Evolutionary conservation across 2,329 filamentous ascomycete species (phyloP), one percentile per base, ranked within the genome.

Genomic region (Talaromyces piceae): DNA sequence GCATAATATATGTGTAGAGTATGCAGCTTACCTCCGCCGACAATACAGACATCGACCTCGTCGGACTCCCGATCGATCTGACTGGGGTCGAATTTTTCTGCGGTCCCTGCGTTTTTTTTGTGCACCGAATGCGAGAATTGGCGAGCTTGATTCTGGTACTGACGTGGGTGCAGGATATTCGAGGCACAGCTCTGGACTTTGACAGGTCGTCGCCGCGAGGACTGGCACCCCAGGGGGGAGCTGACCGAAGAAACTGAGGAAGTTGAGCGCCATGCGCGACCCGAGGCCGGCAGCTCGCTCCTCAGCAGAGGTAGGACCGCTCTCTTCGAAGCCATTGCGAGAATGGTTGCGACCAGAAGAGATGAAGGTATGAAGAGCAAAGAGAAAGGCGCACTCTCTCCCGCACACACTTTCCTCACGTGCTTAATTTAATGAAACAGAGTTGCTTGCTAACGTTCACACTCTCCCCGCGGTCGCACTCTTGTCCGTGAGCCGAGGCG

Each of bases 11-110:
- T 9, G 12, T 27, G 33, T 33, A 30, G 25, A 18, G 23, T 5
- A 16, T 2, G n/a, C 11, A 41, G 39, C 70, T 62, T 74, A 82
- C 80, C 91, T 68, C 88, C 93, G 63, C 93, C 93, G 49, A 98
- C 83, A 63, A 98, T 97, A 71, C 90, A 95, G 26, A 98, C 91
- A 70, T 98, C 93, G 26, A 98, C 93, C 72, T 93, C 76, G 63
- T 98, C 93, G 49, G 83, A 87, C 69, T 97, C 93, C 58, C 93
- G 85, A 58, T 97, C 91, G 52, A 91, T 76, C 50, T 76, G 69
- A 20, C 67, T 66, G 7, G 84, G 84, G 64, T 90, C 84, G 60
- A 88, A 87, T 51, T 73, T 63, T 30, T 81, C 80, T 51, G 81
- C 74, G 23, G 68, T 64, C 52, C 74, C 71, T 47, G 73, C 71